phyloP scores from a whole-genome alignment of 23 red algal species.

The Chondrus crispus region DNA sequence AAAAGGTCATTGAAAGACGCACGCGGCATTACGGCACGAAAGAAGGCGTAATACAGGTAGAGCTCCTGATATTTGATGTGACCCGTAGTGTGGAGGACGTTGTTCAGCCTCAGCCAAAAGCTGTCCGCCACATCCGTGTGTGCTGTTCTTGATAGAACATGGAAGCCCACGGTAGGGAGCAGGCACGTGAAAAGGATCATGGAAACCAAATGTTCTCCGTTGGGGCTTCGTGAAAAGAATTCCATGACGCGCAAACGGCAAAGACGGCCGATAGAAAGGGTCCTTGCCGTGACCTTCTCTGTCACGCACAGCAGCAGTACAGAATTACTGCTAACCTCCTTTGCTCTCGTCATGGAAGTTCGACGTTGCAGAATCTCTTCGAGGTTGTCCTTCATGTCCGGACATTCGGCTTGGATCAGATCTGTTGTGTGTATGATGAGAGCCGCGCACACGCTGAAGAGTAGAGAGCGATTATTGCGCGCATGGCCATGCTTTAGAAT shows the following conservation, averaged over 20 bases:
- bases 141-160: neutral
- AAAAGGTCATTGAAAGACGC: neutral
- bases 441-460: neutral
- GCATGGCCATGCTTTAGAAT: constrained; percentile 2
- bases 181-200: neutral
- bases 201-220: neutral
- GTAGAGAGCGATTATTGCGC: neutral
- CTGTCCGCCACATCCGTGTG: neutral
- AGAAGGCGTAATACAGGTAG: neutral
- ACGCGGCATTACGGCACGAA: neutral
- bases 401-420: neutral
- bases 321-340: neutral
- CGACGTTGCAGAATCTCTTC: neutral
- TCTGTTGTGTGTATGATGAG: neutral
- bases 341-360: neutral
- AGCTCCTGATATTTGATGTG: neutral
- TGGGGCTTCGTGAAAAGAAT: neutral
- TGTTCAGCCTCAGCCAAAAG: neutral
- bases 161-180: neutral
- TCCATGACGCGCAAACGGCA: neutral
- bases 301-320: neutral
- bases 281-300: neutral
- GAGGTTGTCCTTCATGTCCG: neutral
- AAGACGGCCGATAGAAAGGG: neutral
- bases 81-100: neutral